These are phyloP conservation scores for Tilletiopsis washingtonensis DNA, from an alignment of 1,284 basidiomycete genomes.

Conservation along the genomic window DNA sequence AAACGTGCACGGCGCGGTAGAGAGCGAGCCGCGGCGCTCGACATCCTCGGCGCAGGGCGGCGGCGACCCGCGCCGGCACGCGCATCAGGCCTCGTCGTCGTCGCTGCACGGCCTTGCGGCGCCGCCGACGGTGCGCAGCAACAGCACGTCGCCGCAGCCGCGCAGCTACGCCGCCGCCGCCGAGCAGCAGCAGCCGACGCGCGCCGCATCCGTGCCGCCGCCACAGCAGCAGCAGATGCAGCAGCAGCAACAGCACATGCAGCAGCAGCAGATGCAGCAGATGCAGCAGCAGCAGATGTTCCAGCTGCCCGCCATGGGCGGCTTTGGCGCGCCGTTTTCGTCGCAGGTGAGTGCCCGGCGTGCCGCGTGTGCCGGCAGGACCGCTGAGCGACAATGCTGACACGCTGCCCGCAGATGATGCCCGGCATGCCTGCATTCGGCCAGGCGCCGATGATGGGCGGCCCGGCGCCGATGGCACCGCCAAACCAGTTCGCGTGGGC, in stretches of 20 bases:
- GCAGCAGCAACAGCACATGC: not conserved
- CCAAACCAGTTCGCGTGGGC: slow-evolving; percentile 29
- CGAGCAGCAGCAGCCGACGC: not conserved
- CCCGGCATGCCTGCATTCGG: not conserved
- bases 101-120: not conserved
- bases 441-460: not conserved
- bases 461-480: not conserved
- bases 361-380: not conserved
- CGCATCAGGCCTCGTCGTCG: not conserved
- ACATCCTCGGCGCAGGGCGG: not conserved
- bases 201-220: not conserved
- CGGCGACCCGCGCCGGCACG: not conserved
- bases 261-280: not conserved
- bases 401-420: not conserved
- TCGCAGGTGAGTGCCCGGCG: not conserved
- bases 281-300: not conserved
- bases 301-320: not conserved
- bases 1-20: too few relatives aligned
- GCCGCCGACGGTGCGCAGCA: not conserved
- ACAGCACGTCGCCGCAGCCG: slow-evolving; percentile 3
- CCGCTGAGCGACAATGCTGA: too few relatives aligned
- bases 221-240: not conserved
- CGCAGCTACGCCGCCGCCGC: slow-evolving; percentile 6
- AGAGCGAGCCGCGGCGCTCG: not conserved
- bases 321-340: not conserved